phyloP scores from a whole-genome alignment of 176 grass and related monocot genomes.

The Oryza longistaminata region DNA sequence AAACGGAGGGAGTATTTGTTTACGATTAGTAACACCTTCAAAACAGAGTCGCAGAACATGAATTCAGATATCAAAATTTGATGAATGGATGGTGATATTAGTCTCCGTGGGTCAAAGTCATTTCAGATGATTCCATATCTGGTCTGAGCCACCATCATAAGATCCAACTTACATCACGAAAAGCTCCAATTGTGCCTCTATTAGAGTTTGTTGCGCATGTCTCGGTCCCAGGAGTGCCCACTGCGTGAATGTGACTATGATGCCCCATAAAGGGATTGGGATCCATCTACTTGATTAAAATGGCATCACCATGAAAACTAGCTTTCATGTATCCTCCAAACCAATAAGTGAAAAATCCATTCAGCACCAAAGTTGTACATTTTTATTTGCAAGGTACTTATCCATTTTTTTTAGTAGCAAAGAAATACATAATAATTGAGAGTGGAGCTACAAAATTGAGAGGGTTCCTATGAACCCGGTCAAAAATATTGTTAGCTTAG shows the following conservation, averaged over 20 bases:
- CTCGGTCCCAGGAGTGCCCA: background rate
- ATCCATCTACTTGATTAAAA: background rate
- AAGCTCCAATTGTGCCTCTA: slow-evolving; percentile 1
- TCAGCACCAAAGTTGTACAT: too few species aligned
- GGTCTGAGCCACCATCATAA: background rate
- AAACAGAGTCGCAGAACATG: too few species aligned
- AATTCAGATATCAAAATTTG: background rate
- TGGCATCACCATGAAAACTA: too few species aligned
- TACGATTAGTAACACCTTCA: too few species aligned
- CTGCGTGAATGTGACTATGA: background rate
- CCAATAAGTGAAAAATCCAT: background rate
- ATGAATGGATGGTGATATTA: background rate
- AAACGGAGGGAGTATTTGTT: background rate
- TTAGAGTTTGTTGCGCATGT: slow-evolving; percentile 3
- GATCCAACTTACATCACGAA: slow-evolving; percentile 3
- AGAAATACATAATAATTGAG: too few species aligned
- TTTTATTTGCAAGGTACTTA: too few species aligned
- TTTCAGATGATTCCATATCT: background rate
- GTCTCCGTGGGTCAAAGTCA: background rate
- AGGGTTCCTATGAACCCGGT: too few species aligned
- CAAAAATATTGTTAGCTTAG: too few species aligned
- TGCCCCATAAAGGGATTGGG: background rate
- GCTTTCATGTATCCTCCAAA: background rate
- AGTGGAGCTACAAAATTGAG: too few species aligned
- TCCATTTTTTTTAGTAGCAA: too few species aligned